Evolutionary conservation across 2,329 filamentous ascomycete genomes (phyloP).

Genomic region (Alternaria longipes): DNA sequence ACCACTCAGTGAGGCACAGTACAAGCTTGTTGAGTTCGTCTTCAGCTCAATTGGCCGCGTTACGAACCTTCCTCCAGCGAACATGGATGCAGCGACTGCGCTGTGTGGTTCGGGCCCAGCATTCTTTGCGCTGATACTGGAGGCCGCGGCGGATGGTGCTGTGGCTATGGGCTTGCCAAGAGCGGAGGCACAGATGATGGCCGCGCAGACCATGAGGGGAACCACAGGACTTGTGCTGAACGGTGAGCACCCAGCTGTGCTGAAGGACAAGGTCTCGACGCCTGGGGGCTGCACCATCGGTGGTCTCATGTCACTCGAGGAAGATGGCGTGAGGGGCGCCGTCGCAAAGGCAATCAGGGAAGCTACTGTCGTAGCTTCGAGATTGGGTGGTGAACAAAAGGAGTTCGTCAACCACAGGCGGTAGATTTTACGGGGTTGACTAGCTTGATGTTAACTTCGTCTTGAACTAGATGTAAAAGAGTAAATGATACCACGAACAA

Average conservation of each 20-base stretch:
- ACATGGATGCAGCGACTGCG: slow-evolving; percentile 78
- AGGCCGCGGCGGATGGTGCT: slow-evolving; percentile 78
- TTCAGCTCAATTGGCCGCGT: slow-evolving; percentile 78
- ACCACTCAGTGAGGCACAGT: slow-evolving; percentile 63
- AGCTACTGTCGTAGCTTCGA: slow-evolving; percentile 73
- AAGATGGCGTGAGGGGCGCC: slow-evolving; percentile 72
- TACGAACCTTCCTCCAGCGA: slow-evolving; percentile 69
- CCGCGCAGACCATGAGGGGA: slow-evolving; percentile 80
- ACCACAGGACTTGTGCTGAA: slow-evolving; percentile 73
- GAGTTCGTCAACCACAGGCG: slow-evolving; percentile 56
- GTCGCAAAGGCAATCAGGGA: slow-evolving; percentile 75
- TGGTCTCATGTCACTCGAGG: slow-evolving; percentile 76
- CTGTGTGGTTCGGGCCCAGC: slow-evolving; percentile 79
- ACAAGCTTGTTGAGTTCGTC: slow-evolving; percentile 74
- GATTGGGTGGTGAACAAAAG: slow-evolving; percentile 66
- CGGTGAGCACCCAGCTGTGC: slow-evolving; percentile 77
- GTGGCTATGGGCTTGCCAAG: slow-evolving; percentile 81
- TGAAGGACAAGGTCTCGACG: slow-evolving; percentile 79
- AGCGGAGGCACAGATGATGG: slow-evolving; percentile 78
- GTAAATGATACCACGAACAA: slow-evolving; percentile 19
- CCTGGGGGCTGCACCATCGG: slow-evolving; percentile 82
- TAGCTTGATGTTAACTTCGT: not conserved
- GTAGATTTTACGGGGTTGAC: slow-evolving; percentile 17
- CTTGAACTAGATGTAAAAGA: not conserved
- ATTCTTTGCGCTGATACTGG: slow-evolving; percentile 78